Base-by-base conservation (phyloP, 2,329 filamentous ascomycete genomes). In the Neurospora crassa region DNA sequence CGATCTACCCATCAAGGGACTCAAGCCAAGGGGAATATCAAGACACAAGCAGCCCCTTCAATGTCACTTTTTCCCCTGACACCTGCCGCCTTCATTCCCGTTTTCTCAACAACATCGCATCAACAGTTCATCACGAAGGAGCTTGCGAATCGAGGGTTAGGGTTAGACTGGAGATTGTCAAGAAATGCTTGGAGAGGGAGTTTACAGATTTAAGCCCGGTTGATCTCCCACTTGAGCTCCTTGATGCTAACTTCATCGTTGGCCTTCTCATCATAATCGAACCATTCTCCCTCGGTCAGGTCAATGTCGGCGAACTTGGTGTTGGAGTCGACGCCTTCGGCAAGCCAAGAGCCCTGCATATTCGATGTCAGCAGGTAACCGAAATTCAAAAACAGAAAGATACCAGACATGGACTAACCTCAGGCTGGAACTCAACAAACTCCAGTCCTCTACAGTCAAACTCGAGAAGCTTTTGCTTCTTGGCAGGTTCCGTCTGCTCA, bases 401-500 rank as follows among this genome's bases (percentile, higher is more conserved):
- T 20, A 53, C 1, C n/a, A 37, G 47, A 24, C 5, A 34, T 29
- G 14, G 69, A 74, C 77, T 78, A 83, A 96, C 94, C 83, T 98
- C 96, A 43, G 96, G 87, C 77, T 91, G 93, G 81, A 98, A 99
- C 69, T 96, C 92, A 0, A 88, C 89, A 76, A 99, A 97, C 76
- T 99, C 96, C 2, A 98, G 84, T 2, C 96, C 96, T 74, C 96
- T 90, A 80, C 95, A 98, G 83, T 99, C 96, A 75, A 99, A 92
- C 76, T 95, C 92, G 71, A 99, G 86, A 71, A 99, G 88, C 76
- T 92, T 94, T 79, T 92, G 89, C 40, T 85, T 82, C 80, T 92
- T 96, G 24, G 92, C 85, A 11, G 92, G 92, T 72, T 92, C 91
- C 14, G 83, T 82, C 71, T 90, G 89, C 74, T 88, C 84, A 76